Evolutionary conservation across 495 filamentous ascomycete species (phyloP).

Genomic region (Penicillium argentinense): DNA sequence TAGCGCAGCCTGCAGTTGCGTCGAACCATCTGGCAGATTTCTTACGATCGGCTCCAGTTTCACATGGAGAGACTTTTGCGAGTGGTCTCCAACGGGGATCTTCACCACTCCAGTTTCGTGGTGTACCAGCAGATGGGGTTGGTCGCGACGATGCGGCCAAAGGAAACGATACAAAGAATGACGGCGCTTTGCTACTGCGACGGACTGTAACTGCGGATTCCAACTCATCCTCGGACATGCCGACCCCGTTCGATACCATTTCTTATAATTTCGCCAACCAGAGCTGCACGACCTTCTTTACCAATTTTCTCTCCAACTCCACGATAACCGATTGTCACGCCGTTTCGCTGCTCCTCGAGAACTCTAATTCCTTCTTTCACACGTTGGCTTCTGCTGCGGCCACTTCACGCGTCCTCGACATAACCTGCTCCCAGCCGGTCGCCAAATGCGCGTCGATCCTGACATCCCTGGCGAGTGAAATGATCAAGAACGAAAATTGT

Average conservation of each 20-base stretch:
- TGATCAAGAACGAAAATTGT: constrained; percentile 63
- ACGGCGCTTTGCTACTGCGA: not conserved
- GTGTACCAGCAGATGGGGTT: not conserved
- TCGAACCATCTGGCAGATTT: constrained; percentile 3
- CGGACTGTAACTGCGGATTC: constrained; percentile 24
- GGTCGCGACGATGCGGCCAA: not conserved
- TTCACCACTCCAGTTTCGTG: constrained; percentile 1
- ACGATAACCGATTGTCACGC: constrained; percentile 71
- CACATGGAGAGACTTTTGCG: constrained; percentile 20
- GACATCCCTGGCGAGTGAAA: constrained; percentile 53
- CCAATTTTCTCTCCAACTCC: constrained; percentile 58
- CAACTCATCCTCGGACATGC: constrained; percentile 46
- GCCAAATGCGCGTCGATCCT: constrained; percentile 60
- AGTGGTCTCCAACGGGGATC: constrained; percentile 19
- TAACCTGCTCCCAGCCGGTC: constrained; percentile 64
- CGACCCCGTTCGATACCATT: constrained; percentile 71
- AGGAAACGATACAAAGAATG: not conserved
- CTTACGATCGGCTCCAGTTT: constrained; percentile 15
- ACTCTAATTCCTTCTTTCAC: constrained; percentile 76
- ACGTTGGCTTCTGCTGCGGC: constrained; percentile 60
- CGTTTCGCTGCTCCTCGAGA: constrained; percentile 70
- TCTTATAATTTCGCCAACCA: constrained; percentile 64
- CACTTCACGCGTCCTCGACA: constrained; percentile 70
- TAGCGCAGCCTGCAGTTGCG: constrained; percentile 8
- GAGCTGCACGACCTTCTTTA: constrained; percentile 68